Evolutionary conservation across 2,329 filamentous ascomycete species (phyloP).

Genomic region (Tolypocladium pustulatum): DNA sequence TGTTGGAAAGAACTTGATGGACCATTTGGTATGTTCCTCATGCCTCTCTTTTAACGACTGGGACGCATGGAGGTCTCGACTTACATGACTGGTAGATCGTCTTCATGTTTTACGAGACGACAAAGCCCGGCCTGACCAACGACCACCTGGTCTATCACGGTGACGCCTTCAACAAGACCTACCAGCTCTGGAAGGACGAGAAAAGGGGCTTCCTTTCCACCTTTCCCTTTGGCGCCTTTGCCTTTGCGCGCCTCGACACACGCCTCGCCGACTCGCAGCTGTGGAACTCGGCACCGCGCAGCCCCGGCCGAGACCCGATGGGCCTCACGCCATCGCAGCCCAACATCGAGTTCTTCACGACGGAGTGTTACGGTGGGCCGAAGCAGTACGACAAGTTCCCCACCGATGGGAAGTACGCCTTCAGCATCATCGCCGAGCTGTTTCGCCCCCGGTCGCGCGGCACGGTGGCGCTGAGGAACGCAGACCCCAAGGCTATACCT

Average conservation of each 20-base stretch:
- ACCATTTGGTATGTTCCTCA: slow-evolving; percentile 20
- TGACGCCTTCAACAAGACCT: slow-evolving; percentile 37
- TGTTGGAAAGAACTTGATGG: slow-evolving; percentile 40
- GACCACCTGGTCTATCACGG: slow-evolving; percentile 44
- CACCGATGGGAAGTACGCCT: slow-evolving; percentile 40
- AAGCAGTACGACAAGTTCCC: slow-evolving; percentile 46
- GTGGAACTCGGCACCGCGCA: slow-evolving; percentile 39
- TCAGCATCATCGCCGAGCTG: slow-evolving; percentile 47
- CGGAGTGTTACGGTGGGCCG: slow-evolving; percentile 50
- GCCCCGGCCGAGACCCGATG: slow-evolving; percentile 50
- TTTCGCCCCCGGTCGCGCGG: slow-evolving; percentile 48
- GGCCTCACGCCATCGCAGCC: slow-evolving; percentile 44
- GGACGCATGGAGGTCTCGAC: neutral
- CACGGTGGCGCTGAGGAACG: slow-evolving; percentile 36
- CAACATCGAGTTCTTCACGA: slow-evolving; percentile 52
- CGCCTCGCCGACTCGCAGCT: slow-evolving; percentile 42
- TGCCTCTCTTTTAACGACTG: neutral
- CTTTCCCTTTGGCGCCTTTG: slow-evolving; percentile 54
- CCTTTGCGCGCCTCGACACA: slow-evolving; percentile 50
- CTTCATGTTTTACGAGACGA: slow-evolving; percentile 52
- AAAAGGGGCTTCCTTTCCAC: slow-evolving; percentile 47
- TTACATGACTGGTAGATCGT: slow-evolving; percentile 27
- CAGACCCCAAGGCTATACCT: slow-evolving; percentile 39
- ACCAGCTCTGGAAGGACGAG: slow-evolving; percentile 45
- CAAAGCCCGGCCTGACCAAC: slow-evolving; percentile 38